Conservation (phyloP, 352 stramenopile genomes). For the Pythium phragmitis region DNA sequence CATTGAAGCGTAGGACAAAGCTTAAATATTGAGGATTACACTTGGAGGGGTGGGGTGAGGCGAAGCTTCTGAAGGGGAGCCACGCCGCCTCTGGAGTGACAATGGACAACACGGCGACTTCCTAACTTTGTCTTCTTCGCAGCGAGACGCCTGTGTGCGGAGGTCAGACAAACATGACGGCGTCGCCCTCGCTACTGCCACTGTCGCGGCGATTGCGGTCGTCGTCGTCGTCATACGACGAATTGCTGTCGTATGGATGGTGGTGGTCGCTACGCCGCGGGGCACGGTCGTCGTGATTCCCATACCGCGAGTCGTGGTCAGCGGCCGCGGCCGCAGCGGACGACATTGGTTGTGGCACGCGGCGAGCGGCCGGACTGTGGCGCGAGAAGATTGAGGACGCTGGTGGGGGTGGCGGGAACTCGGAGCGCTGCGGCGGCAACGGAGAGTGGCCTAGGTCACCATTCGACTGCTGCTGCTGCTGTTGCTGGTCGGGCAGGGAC, state of each 20-base stretch:
- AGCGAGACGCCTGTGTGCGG: neutral
- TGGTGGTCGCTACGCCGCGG: slow-evolving; percentile 6
- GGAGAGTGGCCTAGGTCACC: slow-evolving; percentile 10
- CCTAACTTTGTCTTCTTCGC: neutral
- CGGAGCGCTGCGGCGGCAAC: slow-evolving; percentile 6
- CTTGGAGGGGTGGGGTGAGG: neutral
- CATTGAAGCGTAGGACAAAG: neutral
- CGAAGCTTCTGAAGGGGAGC: neutral
- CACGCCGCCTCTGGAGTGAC: neutral
- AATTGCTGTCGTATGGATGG: slow-evolving; percentile 9
- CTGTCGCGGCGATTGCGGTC: slow-evolving; percentile 15
- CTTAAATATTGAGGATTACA: slow-evolving; percentile 17
- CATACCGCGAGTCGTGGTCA: slow-evolving; percentile 6
- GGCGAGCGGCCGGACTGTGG: neutral
- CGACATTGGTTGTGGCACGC: slow-evolving; percentile 8
- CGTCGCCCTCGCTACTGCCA: slow-evolving; percentile 23
- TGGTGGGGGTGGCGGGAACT: slow-evolving; percentile 12
- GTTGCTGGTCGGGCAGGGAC: slow-evolving; percentile 3
- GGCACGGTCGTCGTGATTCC: slow-evolving; percentile 10
- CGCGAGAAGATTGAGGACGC: slow-evolving; percentile 19
- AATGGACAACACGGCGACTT: slow-evolving; percentile 5
- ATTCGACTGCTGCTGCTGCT: neutral
- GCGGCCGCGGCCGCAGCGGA: neutral
- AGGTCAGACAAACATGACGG: slow-evolving; percentile 26
- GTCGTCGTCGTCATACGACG: slow-evolving; percentile 19